Evolutionary conservation across 78 protist species (phyloP), one percentile per base, ranked within the genome.

Genomic region (Salpingoeca rosetta): DNA sequence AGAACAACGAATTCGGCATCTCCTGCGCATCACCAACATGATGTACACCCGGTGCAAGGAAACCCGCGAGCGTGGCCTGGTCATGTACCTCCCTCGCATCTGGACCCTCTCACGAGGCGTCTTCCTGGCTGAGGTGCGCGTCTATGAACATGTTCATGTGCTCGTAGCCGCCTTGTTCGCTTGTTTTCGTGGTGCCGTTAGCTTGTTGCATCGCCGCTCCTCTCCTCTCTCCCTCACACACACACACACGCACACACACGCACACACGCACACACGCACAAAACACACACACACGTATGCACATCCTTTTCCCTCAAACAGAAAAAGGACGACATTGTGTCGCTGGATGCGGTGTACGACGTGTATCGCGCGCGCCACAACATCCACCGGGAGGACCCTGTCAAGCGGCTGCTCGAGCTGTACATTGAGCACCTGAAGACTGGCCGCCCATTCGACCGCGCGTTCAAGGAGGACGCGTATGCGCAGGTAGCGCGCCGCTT

Each of bases 331-430:
- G 84, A 87, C 99, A 97, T 97, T 28, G 83, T 94, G 26, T 73
- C 76, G 44, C 95, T 75, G n/a, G 99, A 99, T 11, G 92, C 87
- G 44, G 83, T 73, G 24, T 98, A 96, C 41, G 93, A 39, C 51
- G 96, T 97, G 84, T 89, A 98, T 31, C 99, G 86, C 36, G 98
- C 98, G 81, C 97, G 99, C n/a, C 97, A 94, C 57, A 97, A 88
- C 22, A 99, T 99, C 85, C 96, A 98, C 28, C 97, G 93, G 83
- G 89, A 80, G 83, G 93, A 96, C 3, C 98, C 98, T 11, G 92
- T 3, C 44, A 17, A 51, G 65, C 17, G 44, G 89, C 40, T 86
- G 79, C 28, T 36, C 73, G n/a, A 41, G 78, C 56, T 86, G 65
- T 7, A 27, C 76, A 17, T 65, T 31, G 25, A 65, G 7, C 76